Evolutionary conservation across 2,329 filamentous ascomycete species (phyloP).

Genomic region (Fusarium fracticaudum): DNA sequence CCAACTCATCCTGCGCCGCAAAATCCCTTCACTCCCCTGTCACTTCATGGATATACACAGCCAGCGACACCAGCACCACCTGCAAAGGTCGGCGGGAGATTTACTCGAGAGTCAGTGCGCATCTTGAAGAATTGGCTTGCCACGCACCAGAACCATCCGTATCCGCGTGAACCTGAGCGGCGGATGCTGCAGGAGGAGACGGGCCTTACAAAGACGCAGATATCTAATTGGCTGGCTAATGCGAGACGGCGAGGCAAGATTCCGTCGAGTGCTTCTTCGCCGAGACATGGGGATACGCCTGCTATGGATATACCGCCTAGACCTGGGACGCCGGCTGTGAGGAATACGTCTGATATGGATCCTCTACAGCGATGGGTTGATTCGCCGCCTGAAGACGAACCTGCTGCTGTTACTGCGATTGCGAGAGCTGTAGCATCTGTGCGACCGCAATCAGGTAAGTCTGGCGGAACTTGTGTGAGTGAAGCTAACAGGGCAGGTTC

Average conservation of each 20-base stretch:
- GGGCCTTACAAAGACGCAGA: conserved; percentile 80
- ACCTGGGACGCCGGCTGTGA: conserved; percentile 49
- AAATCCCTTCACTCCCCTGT: background rate
- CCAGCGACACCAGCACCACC: background rate
- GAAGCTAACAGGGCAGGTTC: conserved; percentile 8
- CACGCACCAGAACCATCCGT: conserved; percentile 79
- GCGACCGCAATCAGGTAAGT: conserved; percentile 22
- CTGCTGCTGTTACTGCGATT: conserved; percentile 45
- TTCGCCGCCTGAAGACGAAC: conserved; percentile 47
- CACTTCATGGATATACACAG: background rate
- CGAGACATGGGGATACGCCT: conserved; percentile 4
- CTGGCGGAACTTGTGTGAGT: accelerated
- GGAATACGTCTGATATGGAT: conserved; percentile 36
- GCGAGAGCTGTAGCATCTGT: conserved; percentile 42
- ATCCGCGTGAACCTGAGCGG: conserved; percentile 85
- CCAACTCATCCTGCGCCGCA: background rate
- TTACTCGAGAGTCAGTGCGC: conserved; percentile 79
- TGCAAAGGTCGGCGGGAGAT: conserved; percentile 34
- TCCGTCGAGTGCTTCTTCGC: conserved; percentile 24
- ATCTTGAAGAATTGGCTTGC: conserved; percentile 83
- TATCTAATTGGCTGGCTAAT: conserved; percentile 90
- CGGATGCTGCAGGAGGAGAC: conserved; percentile 77
- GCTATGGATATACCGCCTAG: conserved; percentile 67
- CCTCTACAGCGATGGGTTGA: conserved; percentile 46
- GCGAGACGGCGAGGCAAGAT: conserved; percentile 82